Conservation (phyloP, 140 eudicot species). For the Cichorium intybus region DNA sequence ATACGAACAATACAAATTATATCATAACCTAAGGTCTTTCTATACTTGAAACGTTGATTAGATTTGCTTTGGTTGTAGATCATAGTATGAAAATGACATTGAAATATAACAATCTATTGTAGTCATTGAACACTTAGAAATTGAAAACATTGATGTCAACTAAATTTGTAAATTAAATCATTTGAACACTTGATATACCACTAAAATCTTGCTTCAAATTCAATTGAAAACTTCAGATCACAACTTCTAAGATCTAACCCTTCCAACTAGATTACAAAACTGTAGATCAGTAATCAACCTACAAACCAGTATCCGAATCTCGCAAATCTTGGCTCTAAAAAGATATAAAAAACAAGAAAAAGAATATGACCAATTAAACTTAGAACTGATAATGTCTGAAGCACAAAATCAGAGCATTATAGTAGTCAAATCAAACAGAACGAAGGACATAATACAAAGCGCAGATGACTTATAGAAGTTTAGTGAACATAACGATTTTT, state of each 20-base stretch:
- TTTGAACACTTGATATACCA: not conserved
- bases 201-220: not conserved
- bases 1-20: not conserved
- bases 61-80: slow-evolving; percentile 9
- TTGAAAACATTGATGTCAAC: not conserved
- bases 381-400: slow-evolving; percentile 2
- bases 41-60: not conserved
- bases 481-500: not conserved
- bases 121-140: not conserved
- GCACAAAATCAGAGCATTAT: not conserved
- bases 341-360: not conserved
- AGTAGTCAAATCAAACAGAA: not conserved
- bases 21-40: not conserved
- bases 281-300: slow-evolving; percentile 16
- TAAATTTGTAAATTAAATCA: not conserved
- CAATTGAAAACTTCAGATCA: slow-evolving; percentile 1
- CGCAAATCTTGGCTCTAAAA: not conserved
- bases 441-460: not conserved
- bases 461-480: not conserved
- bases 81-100: not conserved
- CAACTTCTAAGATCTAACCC: not conserved
- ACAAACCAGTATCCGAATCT: not conserved
- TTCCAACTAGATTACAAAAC: not conserved
- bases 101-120: slow-evolving; percentile 7
- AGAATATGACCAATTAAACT: not conserved